Evolutionary conservation across 2,329 filamentous ascomycete genomes (phyloP).

Genomic region (Clarireedia monteithiana): DNA sequence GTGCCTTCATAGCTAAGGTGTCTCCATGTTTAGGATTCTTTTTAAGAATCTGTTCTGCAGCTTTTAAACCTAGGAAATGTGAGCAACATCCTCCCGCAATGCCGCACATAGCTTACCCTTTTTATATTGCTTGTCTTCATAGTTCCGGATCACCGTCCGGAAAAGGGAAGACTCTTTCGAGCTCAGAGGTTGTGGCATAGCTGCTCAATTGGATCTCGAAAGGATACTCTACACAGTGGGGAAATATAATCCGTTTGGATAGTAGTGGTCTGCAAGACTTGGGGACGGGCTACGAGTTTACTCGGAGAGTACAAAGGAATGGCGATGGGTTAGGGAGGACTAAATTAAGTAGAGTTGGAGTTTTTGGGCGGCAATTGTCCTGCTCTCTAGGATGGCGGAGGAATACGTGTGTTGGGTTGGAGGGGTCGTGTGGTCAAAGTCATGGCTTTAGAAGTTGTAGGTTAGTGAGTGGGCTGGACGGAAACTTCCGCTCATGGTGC

Average conservation of each 20-base stretch:
- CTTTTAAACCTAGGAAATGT: conserved; percentile 62
- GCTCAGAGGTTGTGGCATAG: conserved; percentile 65
- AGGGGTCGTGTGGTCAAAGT: conserved; percentile 5
- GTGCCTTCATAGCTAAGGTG: conserved; percentile 96
- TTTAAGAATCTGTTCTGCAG: conserved; percentile 90
- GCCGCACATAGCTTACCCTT: conserved; percentile 43
- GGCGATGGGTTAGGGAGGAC: background rate
- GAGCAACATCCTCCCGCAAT: conserved; percentile 10
- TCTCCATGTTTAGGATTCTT: conserved; percentile 96
- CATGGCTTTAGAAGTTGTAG: conserved; percentile 3
- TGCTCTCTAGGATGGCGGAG: background rate
- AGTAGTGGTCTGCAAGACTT: too few relatives aligned
- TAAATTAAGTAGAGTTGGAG: background rate
- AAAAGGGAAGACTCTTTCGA: conserved; percentile 94
- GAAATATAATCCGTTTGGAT: background rate
- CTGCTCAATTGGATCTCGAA: conserved; percentile 14
- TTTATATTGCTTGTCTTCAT: conserved; percentile 99
- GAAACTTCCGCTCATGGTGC: conserved; percentile 1
- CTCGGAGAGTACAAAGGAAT: too few relatives aligned
- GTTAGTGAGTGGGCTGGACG: background rate
- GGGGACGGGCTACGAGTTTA: too few relatives aligned
- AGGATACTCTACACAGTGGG: conserved; percentile 2
- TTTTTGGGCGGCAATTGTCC: background rate
- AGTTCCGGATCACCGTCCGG: conserved; percentile 87
- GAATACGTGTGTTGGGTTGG: background rate